Base-by-base conservation (phyloP, 139 green algal genomes). In the Zygnema circumcarinatum region DNA sequence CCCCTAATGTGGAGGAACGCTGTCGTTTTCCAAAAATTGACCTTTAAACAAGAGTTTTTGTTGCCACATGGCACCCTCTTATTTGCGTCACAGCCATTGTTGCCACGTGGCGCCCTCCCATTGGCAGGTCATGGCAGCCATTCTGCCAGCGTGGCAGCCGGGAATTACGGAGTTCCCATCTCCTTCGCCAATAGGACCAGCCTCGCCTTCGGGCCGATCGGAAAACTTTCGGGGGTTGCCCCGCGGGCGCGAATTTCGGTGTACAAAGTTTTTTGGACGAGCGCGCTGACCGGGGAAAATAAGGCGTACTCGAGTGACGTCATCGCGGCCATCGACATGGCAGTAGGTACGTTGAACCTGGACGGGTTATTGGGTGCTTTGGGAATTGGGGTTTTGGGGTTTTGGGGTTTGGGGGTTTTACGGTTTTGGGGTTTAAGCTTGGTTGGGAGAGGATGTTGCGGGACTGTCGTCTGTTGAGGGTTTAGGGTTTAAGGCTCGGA, bases 181-280 rank as follows among this genome's bases (percentile, higher is more conserved):
- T 62, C 47, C 47, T 62, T 62, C 16, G 47, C 47, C 7, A 62
- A 62, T 62, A 7, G 47, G 47, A 62, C 47, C 47, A 62, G 47
- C 16, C 16, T 62, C 16, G 47, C 7, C 7, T 25, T 62, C 69
- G 69, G 35, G 69, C 69, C 69, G 16, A 78, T 78, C 69, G 69
- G 69, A 41, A 7, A 20, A 16, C 7, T 41, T 11, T 52, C 35
- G 11, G 69, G 69, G 16, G 16, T 78, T 11, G 69, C 69, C 16
- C 69, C 69, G 16, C 7, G 16, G 35, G 69, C 69, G 7, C 69
- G 69, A 39, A 3, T 78, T 39, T 3, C 69, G 36, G 16, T 78
- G 11, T 78, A 78, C 69, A 78, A 78, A 41, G 69, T 78, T 41
- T 52, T 78, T 41, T 78, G 69, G 69, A 7, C 7, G 11, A 52